Base-by-base conservation (phyloP, 78 protist genomes). In the Planoprotostelium fungivorum region DNA sequence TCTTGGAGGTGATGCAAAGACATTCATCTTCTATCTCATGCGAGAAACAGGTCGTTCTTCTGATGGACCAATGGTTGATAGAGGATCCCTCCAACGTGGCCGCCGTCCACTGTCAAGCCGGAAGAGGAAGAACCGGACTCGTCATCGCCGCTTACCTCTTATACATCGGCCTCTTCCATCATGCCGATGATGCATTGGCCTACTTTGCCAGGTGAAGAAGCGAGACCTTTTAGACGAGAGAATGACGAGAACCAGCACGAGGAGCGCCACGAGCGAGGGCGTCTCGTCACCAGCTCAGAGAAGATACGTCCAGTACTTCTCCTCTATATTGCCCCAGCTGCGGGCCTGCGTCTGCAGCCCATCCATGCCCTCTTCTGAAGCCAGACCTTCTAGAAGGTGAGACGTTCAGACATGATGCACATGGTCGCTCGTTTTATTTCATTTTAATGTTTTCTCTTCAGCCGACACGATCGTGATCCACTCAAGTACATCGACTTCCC, bases 91-190 rank as follows among this genome's bases (percentile, higher is more conserved):
- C 35, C 1, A 93, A 93, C 63, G 88, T 93, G 0, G 93, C 89
- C 0, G 95, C 90, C 0, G 87, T 93, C 35, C 95, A 93, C 86
- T 93, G 95, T 88, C 36, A 63, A 5, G 95, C 95, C 0, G 95
- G 95, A 0, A 28, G 88, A 1, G 95, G 95, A 0, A 34, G 95
- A 73, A 93, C 89, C n/a, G 95, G 95, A n/a, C 36, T 85, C 0
- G 84, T 93, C 25, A 93, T 93, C 29, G 63, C 84, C 0, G 34
- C 93, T 23, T 93, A 90, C 37, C 38, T 93, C 23, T n/a, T 93
- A 1, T 87, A 85, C 37, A 36, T 36, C 5, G 87, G 87, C 36
- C 16, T 85, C 35, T 85, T 85, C 87, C 5, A 5, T 37, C 63
- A 85, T 35, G 87, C 87, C 5, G 63, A 35, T 25, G 87, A 85